Conservation (phyloP, 2,329 filamentous ascomycete species). For the Epichloe scottii region DNA sequence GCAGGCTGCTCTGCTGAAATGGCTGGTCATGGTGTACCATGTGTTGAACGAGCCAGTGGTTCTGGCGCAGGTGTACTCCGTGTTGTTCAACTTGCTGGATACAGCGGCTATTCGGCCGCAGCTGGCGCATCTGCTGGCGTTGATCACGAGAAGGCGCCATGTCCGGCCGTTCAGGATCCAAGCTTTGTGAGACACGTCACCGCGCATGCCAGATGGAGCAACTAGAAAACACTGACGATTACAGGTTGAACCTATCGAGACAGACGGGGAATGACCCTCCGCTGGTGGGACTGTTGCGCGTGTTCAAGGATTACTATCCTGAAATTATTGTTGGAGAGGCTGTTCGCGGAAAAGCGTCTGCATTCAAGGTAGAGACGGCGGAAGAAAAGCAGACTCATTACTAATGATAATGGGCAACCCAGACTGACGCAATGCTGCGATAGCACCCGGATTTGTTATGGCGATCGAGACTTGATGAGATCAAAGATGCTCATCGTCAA, state of each 20-base stretch:
- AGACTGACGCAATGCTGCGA: constrained; percentile 9
- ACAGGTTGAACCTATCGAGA: constrained; percentile 42
- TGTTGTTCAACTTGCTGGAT: constrained; percentile 72
- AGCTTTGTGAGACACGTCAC: constrained; percentile 39
- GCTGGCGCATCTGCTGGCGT: constrained; percentile 64
- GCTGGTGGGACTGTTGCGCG: constrained; percentile 59
- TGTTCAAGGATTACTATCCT: constrained; percentile 87
- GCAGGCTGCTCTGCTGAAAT: constrained; percentile 61
- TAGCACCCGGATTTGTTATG: constrained; percentile 67
- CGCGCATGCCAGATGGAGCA: constrained; percentile 2
- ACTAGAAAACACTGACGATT: background rate
- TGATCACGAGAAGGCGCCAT: constrained; percentile 70
- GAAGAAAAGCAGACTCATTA: no score
- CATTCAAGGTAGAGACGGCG: constrained; percentile 38
- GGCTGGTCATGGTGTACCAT: constrained; percentile 68
- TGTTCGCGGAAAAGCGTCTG: constrained; percentile 45
- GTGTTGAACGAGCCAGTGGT: constrained; percentile 49
- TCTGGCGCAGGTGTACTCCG: constrained; percentile 57
- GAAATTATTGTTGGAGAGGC: constrained; percentile 71
- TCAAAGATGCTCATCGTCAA: constrained; percentile 48
- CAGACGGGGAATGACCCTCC: constrained; percentile 60
- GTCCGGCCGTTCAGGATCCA: constrained; percentile 78
- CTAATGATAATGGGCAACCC: no score
- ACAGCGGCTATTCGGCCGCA: constrained; percentile 59
- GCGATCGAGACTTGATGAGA: constrained; percentile 52